These are phyloP conservation scores for Sporothrix brunneoviolacea DNA, from an alignment of 2,329 filamentous ascomycete species.

Conservation along the genomic window DNA sequence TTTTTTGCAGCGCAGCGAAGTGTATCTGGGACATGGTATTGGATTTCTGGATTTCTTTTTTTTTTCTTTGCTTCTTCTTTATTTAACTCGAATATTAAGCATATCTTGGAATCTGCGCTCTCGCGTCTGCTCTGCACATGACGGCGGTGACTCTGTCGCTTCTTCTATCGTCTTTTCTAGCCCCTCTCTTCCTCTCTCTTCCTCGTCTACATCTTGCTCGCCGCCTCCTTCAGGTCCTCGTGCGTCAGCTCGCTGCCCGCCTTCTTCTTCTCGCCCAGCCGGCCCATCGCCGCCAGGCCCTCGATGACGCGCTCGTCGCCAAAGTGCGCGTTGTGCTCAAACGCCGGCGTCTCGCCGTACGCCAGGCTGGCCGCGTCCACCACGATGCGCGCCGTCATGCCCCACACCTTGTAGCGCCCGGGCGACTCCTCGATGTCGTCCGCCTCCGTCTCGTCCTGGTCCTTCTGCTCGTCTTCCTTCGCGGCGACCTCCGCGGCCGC, in stretches of 20 bases:
- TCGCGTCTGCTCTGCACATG: too few relatives aligned
- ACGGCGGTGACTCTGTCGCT: not conserved
- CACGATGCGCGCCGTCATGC: conserved; percentile 86
- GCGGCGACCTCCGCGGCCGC: conserved; percentile 9
- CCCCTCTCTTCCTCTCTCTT: conserved; percentile 22
- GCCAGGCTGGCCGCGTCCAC: conserved; percentile 83
- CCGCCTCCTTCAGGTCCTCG: conserved; percentile 30
- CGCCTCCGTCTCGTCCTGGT: conserved; percentile 20
- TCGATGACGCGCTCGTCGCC: conserved; percentile 49
- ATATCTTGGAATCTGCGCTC: too few relatives aligned
- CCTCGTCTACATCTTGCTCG: conserved; percentile 32
- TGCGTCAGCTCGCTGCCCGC: conserved; percentile 27
- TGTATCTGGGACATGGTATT: too few relatives aligned
- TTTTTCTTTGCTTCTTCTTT: too few relatives aligned
- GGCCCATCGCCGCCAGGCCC: conserved; percentile 37
- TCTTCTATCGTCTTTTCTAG: conserved; percentile 1
- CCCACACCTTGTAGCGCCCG: conserved; percentile 76
- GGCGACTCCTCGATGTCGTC: conserved; percentile 30
- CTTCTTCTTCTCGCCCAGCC: conserved; percentile 39
- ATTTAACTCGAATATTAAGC: too few relatives aligned
- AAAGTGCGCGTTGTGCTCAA: conserved; percentile 57
- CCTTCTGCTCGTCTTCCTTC: conserved; percentile 16
- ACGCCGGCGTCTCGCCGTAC: conserved; percentile 75
- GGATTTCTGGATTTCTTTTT: too few relatives aligned
- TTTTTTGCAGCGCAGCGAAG: too few relatives aligned